Conservation (phyloP, 208 protist genomes). For the Phytomonas serpens region DNA sequence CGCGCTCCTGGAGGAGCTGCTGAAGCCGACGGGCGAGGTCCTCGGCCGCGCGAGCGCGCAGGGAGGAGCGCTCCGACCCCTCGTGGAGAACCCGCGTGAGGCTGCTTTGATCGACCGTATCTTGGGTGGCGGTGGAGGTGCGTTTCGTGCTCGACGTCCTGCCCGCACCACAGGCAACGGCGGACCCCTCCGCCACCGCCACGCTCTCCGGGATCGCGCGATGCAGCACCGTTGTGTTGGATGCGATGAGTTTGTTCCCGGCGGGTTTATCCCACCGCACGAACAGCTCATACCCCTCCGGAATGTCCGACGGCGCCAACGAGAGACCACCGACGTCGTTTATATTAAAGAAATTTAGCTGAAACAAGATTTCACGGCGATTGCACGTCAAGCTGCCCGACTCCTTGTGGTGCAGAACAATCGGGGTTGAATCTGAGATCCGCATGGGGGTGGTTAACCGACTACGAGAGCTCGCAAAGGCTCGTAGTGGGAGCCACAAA, state of each 20-base stretch:
- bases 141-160: not conserved
- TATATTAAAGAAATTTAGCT: slow-evolving; percentile 17
- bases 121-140: not conserved
- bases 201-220: slow-evolving; percentile 17
- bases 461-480: slow-evolving; percentile 14
- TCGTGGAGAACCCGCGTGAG: not conserved
- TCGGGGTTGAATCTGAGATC: slow-evolving; percentile 24
- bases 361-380: slow-evolving; percentile 23
- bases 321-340: slow-evolving; percentile 13
- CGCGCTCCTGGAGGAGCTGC: not conserved
- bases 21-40: slow-evolving; percentile 20
- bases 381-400: slow-evolving; percentile 24
- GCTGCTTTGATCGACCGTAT: not conserved
- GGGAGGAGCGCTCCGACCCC: not conserved
- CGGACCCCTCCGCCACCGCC: slow-evolving; percentile 29
- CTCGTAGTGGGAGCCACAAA: slow-evolving; percentile 52
- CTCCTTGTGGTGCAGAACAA: slow-evolving; percentile 28
- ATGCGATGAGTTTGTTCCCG: slow-evolving; percentile 21
- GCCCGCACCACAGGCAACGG: not conserved
- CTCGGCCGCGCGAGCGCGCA: not conserved
- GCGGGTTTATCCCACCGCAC: slow-evolving; percentile 35
- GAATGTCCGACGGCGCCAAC: slow-evolving; percentile 18
- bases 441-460: slow-evolving; percentile 19
- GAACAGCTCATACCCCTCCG: slow-evolving; percentile 33
- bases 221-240: slow-evolving; percentile 34